A percentile compares a stretch with the other conserved stretches of the same genome.
These are phyloP conservation scores for Trichocladium antarcticum DNA, from an alignment of 495 filamentous ascomycete species.

Conservation along the genomic window DNA sequence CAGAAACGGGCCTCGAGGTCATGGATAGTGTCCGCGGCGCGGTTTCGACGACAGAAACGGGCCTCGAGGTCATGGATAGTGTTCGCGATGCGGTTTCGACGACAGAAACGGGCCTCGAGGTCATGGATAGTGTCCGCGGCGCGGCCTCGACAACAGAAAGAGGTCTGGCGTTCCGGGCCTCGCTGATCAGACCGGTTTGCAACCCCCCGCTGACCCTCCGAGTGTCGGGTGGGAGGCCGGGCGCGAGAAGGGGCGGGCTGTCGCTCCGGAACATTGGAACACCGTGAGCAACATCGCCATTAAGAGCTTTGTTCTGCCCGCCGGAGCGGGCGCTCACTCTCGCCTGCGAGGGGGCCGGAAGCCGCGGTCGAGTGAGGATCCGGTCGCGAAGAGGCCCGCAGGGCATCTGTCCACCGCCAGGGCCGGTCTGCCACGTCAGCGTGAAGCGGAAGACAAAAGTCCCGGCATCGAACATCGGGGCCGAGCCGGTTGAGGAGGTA, in stretches of 20 bases:
- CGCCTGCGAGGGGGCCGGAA: slow-evolving; percentile 60
- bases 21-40: neutral
- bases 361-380: slow-evolving; percentile 55
- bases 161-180: slow-evolving; percentile 34
- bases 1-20: too few relatives aligned
- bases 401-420: slow-evolving; percentile 15
- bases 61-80: neutral
- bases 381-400: slow-evolving; percentile 26
- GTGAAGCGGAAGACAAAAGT: slow-evolving; percentile 39
- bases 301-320: neutral
- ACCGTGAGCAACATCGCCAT: neutral
- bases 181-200: slow-evolving; percentile 35
- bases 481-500: slow-evolving; percentile 33
- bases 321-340: slow-evolving; percentile 35
- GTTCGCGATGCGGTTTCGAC: slow-evolving; percentile 6
- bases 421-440: slow-evolving; percentile 24
- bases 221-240: slow-evolving; percentile 35
- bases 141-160: slow-evolving; percentile 13
- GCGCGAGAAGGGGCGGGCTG: slow-evolving; percentile 28
- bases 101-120: too few relatives aligned
- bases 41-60: too few relatives aligned
- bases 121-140: neutral
- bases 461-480: slow-evolving; percentile 32
- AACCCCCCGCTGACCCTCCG: slow-evolving; percentile 34
- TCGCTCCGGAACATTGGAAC: slow-evolving; percentile 18